A percentile compares a stretch with the other conserved stretches of the same genome.
phyloP scores from a whole-genome alignment of 371 early-diverging fungal genomes.

The Syncephalis plumigaleata region DNA sequence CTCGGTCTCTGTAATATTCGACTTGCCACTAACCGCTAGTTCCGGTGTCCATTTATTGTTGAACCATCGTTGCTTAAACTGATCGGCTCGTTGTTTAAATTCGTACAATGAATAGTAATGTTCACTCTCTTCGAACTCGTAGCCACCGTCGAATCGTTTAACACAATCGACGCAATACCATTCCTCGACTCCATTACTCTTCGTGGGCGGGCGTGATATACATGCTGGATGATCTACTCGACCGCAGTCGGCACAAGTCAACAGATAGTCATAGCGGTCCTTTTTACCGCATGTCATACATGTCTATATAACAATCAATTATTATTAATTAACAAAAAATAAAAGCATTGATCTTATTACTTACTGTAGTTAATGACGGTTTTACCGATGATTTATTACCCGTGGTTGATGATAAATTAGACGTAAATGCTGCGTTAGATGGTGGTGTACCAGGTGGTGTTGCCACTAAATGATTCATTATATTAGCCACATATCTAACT shows the following conservation, averaged over 20 bases:
- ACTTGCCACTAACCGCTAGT: constrained; percentile 8
- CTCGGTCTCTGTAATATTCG: constrained; percentile 50
- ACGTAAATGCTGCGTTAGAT: neutral
- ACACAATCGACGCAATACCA: constrained; percentile 86
- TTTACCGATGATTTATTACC: too few species aligned
- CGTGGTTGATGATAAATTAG: neutral
- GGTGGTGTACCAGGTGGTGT: constrained; percentile 3
- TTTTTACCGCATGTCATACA: constrained; percentile 12
- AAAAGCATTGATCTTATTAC: too few species aligned
- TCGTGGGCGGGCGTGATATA: constrained; percentile 42
- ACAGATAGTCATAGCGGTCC: constrained; percentile 27
- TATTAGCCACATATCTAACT: too few species aligned
- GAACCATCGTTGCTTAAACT: constrained; percentile 70
- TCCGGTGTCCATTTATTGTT: constrained; percentile 5
- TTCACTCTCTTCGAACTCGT: constrained; percentile 81
- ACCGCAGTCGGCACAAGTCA: constrained; percentile 81
- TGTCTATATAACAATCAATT: too few species aligned
- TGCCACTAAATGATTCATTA: neutral
- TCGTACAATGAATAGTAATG: constrained; percentile 46
- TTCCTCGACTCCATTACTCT: constrained; percentile 41
- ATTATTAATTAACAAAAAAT: too few species aligned
- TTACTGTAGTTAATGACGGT: neutral
- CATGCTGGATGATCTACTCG: constrained; percentile 69
- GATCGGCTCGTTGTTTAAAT: constrained; percentile 62
- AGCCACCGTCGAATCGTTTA: constrained; percentile 59